A percentile compares a stretch with the other conserved stretches of the same genome.
phyloP scores from a whole-genome alignment of 345 rosid genomes.

The Melastoma malabathricum region DNA sequence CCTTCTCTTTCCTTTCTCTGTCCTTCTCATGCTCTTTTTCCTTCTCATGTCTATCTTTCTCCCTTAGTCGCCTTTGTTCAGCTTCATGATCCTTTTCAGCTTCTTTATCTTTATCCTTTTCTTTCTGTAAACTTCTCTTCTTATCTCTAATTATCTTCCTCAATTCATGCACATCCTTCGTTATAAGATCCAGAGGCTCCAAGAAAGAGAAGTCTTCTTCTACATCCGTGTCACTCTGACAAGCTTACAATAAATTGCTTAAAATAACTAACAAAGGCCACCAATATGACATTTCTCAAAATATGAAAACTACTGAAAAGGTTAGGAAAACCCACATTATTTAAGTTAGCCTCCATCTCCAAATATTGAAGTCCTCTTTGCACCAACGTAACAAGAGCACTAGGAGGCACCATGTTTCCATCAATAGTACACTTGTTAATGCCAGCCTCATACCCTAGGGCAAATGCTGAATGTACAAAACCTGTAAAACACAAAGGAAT shows the following conservation, averaged over 20 bases:
- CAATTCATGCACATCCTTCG: conserved; percentile 73
- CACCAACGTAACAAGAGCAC: conserved; percentile 78
- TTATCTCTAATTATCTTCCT: conserved; percentile 68
- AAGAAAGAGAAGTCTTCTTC: conserved; percentile 96
- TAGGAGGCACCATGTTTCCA: conserved; percentile 92
- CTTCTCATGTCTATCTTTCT: conserved; percentile 59
- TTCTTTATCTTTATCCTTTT: conserved; percentile 58
- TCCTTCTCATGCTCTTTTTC: conserved; percentile 50
- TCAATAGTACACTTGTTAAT: conserved; percentile 76
- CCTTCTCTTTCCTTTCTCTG: conserved; percentile 42
- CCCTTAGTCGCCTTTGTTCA: conserved; percentile 46
- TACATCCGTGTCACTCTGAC: conserved; percentile 61
- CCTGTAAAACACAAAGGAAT: conserved; percentile 29
- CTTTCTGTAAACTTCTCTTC: conserved; percentile 43
- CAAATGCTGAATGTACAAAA: conserved; percentile 76
- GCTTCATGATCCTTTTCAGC: conserved; percentile 41
- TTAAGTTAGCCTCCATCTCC: conserved; percentile 98
- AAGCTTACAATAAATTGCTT: conserved; percentile 24
- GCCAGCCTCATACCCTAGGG: conserved; percentile 88
- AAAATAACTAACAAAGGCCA: conserved; percentile 3
- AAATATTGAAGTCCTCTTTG: conserved; percentile 91
- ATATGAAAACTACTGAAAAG: conserved; percentile 1
- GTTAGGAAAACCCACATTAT: conserved; percentile 42
- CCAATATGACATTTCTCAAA: no score
- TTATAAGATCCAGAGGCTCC: conserved; percentile 91